Percentiles rank a stretch among this genome's conserved stretches.
Conservation (phyloP, 2,329 filamentous ascomycete species). For the Talaromyces verruculosus region DNA sequence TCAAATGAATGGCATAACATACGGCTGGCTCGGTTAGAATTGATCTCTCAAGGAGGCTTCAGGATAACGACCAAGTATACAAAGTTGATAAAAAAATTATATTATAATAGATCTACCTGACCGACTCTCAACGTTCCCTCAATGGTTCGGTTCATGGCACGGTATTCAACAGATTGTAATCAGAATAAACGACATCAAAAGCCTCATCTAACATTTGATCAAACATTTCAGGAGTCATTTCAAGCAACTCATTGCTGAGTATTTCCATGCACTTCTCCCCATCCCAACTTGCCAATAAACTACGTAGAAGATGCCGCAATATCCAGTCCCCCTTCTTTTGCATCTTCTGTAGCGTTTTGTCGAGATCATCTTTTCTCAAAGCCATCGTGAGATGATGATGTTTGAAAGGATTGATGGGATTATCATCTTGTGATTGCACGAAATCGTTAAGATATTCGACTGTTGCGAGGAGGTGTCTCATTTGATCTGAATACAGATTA, state of each 20-base stretch:
- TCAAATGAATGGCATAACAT: neutral
- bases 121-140: neutral
- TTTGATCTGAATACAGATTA: conserved; percentile 1
- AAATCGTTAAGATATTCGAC: neutral
- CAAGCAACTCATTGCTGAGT: conserved; percentile 16
- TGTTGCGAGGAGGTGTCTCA: neutral
- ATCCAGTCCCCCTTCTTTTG: conserved; percentile 4
- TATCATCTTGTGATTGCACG: neutral
- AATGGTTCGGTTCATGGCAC: neutral
- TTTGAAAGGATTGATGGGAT: neutral
- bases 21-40: neutral
- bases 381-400: conserved; percentile 17
- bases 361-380: conserved; percentile 10
- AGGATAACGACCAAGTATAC: neutral
- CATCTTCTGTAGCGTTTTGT: conserved; percentile 10
- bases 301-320: neutral
- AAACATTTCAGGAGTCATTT: neutral
- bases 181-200: conserved; percentile 8
- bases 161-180: neutral
- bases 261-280: conserved; percentile 18
- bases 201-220: conserved; percentile 10
- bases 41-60: neutral
- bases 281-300: neutral
- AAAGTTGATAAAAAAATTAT: neutral
- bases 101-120: neutral